Evolutionary conservation across 192 early-diverging fungal genomes (phyloP).

Genomic region (Chytriomyces sp.): DNA sequence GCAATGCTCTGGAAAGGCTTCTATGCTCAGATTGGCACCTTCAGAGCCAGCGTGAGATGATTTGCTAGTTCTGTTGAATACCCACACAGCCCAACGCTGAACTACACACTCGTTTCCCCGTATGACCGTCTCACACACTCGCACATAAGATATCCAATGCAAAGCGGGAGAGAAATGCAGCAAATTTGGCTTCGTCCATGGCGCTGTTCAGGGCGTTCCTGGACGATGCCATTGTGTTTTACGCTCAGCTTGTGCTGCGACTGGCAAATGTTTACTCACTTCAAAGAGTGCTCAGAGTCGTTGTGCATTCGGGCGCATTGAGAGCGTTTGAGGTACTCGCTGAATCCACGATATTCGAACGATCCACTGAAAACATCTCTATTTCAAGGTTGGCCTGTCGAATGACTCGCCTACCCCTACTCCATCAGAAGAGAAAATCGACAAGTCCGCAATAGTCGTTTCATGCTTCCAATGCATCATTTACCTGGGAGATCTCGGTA

Average conservation of each 20-base stretch:
- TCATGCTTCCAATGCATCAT: slow-evolving; percentile 57
- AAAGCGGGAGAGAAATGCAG: slow-evolving; percentile 9
- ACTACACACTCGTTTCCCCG: background rate
- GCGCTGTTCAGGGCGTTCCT: slow-evolving; percentile 20
- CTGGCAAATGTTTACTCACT: slow-evolving; percentile 11
- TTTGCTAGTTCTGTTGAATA: background rate
- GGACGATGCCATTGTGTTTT: slow-evolving; percentile 23
- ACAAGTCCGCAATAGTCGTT: background rate
- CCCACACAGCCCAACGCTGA: background rate
- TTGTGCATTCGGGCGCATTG: background rate
- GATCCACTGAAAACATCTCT: no score
- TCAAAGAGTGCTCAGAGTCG: background rate
- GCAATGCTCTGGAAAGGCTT: slow-evolving; percentile 22
- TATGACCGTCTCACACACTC: background rate
- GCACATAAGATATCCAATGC: slow-evolving; percentile 5
- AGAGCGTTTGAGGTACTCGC: background rate
- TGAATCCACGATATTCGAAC: no score
- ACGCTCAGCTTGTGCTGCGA: slow-evolving; percentile 6
- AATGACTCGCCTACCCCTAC: background rate
- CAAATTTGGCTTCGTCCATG: background rate
- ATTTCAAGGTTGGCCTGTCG: background rate
- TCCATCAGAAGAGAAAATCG: background rate
- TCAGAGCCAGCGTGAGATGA: slow-evolving; percentile 10
- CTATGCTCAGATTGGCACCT: slow-evolving; percentile 11
- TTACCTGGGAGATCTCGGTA: slow-evolving; percentile 72